Evolutionary conservation across 164 flowering plant species (phyloP).

Genomic region (Akebia trifoliata): DNA sequence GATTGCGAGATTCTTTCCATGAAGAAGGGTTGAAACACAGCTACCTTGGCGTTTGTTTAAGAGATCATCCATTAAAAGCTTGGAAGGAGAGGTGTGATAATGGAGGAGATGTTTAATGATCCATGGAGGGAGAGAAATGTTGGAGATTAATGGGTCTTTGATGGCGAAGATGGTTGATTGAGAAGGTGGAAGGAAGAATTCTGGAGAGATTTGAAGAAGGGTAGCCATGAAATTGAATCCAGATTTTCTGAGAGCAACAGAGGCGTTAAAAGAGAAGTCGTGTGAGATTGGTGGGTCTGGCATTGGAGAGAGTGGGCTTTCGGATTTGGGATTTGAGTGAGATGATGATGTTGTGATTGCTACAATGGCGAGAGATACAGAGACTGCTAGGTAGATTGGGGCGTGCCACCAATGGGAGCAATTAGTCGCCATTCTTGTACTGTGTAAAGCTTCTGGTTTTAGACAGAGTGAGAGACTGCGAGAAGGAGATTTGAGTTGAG

Average conservation of each 20-base stretch:
- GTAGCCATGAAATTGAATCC: conserved; percentile 52
- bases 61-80: conserved; percentile 31
- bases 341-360: conserved; percentile 34
- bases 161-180: conserved; percentile 55
- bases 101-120: conserved; percentile 33
- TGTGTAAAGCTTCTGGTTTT: background rate
- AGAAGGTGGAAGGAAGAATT: conserved; percentile 29
- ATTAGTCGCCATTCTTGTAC: conserved; percentile 14
- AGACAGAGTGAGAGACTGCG: background rate
- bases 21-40: conserved; percentile 44
- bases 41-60: conserved; percentile 23
- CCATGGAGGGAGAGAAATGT: conserved; percentile 32
- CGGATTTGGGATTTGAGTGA: conserved; percentile 14
- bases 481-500: background rate
- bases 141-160: conserved; percentile 40
- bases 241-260: conserved; percentile 34
- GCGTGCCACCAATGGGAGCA: conserved; percentile 26
- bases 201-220: conserved; percentile 51
- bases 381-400: conserved; percentile 20
- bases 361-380: conserved; percentile 35
- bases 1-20: conserved; percentile 27
- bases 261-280: conserved; percentile 30
- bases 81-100: conserved; percentile 48
- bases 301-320: conserved; percentile 5
- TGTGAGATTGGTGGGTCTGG: background rate